Base-by-base conservation (phyloP, 2,329 filamentous ascomycete genomes). In the Chaetoscypha palmicola region DNA sequence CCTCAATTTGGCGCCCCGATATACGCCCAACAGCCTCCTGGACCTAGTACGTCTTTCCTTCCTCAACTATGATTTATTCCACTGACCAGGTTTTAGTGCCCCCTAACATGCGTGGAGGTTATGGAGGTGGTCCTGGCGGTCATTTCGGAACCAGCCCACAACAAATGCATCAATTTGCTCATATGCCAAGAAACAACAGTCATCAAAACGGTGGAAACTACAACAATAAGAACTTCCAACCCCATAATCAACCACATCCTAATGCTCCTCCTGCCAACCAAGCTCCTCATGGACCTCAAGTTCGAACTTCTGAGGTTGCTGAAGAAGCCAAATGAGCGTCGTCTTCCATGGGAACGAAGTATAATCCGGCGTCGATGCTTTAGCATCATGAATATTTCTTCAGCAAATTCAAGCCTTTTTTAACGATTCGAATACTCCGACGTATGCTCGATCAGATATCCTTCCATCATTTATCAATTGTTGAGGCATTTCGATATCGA, bases 21-120 rank as follows among this genome's bases (percentile, higher is more conserved):
- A 41, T 89, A 83, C 64, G 71, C 73, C 47, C 77, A 79, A 23
- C 84, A 84, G 54, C 84, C 85, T 53, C 76, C 77, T 52, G 79
- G 75, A 56, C 82, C 85, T 64, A 84, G 84, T 86, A 79, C 76
- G 84, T 49, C 11, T 28, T n/a, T n/a, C n/a, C n/a, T n/a, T n/a
- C n/a, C n/a, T n/a, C n/a, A n/a, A n/a, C n/a, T n/a, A n/a, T n/a
- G n/a, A n/a, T n/a, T n/a, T n/a, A n/a, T n/a, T n/a, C n/a, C n/a
- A n/a, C n/a, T n/a, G n/a, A n/a, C n/a, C n/a, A n/a, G n/a, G n/a
- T n/a, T n/a, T n/a, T n/a, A n/a, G n/a, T n/a, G n/a, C n/a, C n/a
- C n/a, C n/a, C n/a, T n/a, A n/a, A n/a, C 48, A 72, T 74, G 57
- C 75, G 79, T 56, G 73, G 72, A 41, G 37, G 30, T 12, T 83